Conservation (phyloP, 2,329 filamentous ascomycete genomes). For the Aspergillus pseudoterreus region DNA sequence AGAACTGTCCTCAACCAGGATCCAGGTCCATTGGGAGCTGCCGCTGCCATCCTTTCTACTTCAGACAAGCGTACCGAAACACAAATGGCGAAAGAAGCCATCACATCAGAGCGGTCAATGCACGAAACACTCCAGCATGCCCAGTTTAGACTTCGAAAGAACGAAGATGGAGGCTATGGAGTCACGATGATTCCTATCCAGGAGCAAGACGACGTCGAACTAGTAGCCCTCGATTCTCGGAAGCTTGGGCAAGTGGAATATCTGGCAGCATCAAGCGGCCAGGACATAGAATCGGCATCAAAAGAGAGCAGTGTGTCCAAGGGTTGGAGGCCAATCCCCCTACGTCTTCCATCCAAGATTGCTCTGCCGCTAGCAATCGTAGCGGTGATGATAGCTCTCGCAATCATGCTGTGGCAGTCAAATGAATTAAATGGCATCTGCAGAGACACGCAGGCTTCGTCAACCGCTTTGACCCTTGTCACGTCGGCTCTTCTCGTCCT, state of each 20-base stretch:
- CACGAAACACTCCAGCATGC: background rate
- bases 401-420: constrained; percentile 1
- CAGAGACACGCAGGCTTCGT: background rate
- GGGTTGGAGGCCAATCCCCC: background rate
- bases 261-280: background rate
- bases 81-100: background rate
- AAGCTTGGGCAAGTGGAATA: background rate
- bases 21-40: background rate
- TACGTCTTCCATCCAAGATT: background rate
- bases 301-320: background rate
- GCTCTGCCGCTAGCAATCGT: background rate
- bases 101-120: background rate
- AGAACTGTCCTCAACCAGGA: background rate
- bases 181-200: background rate
- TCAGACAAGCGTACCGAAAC: background rate
- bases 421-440: background rate
- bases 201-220: background rate
- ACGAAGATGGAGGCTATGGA: background rate
- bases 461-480: background rate
- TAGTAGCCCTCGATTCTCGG: background rate
- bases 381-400: background rate
- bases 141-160: background rate
- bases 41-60: background rate
- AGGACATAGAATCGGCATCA: background rate
- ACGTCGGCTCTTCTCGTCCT: background rate